These are phyloP conservation scores for Colletotrichum melonis DNA, from an alignment of 2,329 filamentous ascomycete genomes.

Conservation along the genomic window DNA sequence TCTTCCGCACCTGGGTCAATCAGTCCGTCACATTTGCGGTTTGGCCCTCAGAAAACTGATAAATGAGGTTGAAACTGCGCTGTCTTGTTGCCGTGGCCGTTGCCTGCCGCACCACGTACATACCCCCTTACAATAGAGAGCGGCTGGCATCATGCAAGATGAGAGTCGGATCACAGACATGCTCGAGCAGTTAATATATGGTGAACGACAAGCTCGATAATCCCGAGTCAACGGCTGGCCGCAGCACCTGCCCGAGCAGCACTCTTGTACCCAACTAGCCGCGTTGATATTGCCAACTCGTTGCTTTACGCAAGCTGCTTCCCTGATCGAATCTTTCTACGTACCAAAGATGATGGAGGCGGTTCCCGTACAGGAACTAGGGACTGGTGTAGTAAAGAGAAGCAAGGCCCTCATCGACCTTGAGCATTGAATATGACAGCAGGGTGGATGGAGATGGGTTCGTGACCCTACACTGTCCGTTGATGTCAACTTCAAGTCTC, in stretches of 20 bases:
- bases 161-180: conserved; percentile 17
- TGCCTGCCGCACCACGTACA: conserved; percentile 9
- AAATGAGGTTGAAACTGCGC: background rate
- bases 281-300: background rate
- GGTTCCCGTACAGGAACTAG: background rate
- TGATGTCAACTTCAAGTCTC: background rate
- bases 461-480: background rate
- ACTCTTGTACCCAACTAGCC: background rate
- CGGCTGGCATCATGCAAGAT: conserved; percentile 12
- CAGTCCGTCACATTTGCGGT: background rate
- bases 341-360: background rate
- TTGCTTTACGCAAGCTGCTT: background rate
- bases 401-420: background rate
- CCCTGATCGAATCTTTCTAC: background rate
- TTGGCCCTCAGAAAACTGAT: background rate
- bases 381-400: background rate
- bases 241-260: conserved; percentile 25
- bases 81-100: background rate
- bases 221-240: conserved; percentile 18
- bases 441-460: background rate
- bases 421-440: background rate
- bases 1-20: background rate
- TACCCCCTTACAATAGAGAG: background rate
- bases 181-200: conserved; percentile 10
- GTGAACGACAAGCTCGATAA: conserved; percentile 10